phyloP scores from a whole-genome alignment of 306 rosid species.

The Citrullus mucosospermus region DNA sequence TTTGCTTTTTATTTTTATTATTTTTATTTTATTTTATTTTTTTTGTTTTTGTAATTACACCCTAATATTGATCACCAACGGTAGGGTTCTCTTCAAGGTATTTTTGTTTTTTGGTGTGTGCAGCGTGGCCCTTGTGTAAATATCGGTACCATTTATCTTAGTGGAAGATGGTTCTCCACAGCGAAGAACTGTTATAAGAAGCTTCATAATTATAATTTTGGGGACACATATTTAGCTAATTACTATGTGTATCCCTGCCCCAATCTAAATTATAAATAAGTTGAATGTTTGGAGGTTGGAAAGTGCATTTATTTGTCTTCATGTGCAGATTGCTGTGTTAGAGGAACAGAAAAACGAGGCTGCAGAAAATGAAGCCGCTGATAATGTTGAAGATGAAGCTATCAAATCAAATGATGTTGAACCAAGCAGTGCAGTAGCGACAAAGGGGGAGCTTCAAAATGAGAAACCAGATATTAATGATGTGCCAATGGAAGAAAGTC shows the following conservation, averaged over 20 bases:
- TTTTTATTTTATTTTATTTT: no score
- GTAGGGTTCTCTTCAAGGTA: no score
- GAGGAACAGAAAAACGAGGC: conserved; percentile 76
- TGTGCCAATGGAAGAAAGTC: conserved; percentile 75
- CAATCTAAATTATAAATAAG: not conserved
- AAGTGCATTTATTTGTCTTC: not conserved
- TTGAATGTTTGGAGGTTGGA: not conserved
- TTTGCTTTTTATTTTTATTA: no score
- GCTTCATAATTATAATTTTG: not conserved
- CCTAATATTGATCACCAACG: no score
- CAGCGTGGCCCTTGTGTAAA: no score
- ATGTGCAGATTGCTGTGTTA: conserved; percentile 62
- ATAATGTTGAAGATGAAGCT: conserved; percentile 51
- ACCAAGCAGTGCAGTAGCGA: conserved; percentile 22
- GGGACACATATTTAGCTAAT: not conserved
- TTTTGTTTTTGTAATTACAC: no score
- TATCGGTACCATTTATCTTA: no score
- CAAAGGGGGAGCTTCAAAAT: conserved; percentile 37
- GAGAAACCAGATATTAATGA: conserved; percentile 93
- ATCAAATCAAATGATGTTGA: conserved; percentile 38
- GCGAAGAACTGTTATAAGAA: not conserved
- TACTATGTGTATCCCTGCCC: no score
- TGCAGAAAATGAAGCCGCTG: conserved; percentile 45
- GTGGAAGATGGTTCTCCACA: no score
- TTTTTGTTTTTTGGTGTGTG: no score